phyloP scores from a whole-genome alignment of 495 filamentous ascomycete genomes.

The Neurospora sp. region DNA sequence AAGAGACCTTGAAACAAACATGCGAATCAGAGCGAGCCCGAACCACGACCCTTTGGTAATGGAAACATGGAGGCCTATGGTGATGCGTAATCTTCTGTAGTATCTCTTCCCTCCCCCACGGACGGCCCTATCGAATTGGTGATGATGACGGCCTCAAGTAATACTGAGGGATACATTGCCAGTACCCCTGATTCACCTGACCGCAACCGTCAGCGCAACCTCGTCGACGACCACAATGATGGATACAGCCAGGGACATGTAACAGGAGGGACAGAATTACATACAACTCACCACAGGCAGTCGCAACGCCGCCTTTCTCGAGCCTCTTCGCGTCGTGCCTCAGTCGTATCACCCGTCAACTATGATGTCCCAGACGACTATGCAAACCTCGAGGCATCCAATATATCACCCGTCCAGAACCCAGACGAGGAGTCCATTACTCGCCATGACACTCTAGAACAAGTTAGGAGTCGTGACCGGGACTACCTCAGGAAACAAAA shows the following conservation, averaged over 20 bases:
- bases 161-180: background rate
- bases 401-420: slow-evolving; percentile 35
- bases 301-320: background rate
- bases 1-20: background rate
- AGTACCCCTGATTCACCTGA: background rate
- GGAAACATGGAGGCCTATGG: background rate
- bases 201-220: background rate
- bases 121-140: background rate
- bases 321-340: slow-evolving; percentile 1
- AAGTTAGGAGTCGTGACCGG: slow-evolving; percentile 14
- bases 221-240: background rate
- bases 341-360: slow-evolving; percentile 7
- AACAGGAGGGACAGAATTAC: background rate
- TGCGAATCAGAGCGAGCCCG: background rate
- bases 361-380: slow-evolving; percentile 41
- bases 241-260: background rate
- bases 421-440: slow-evolving; percentile 26
- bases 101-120: background rate
- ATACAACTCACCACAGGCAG: background rate
- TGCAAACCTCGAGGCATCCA: slow-evolving; percentile 37
- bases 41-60: background rate
- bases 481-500: slow-evolving; percentile 9
- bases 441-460: slow-evolving; percentile 20
- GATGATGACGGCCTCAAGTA: background rate
- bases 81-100: background rate